A percentile compares a stretch with the other conserved stretches of the same genome.
phyloP scores from a whole-genome alignment of 768 basidiomycete genomes.

The Boletus fagicola region DNA sequence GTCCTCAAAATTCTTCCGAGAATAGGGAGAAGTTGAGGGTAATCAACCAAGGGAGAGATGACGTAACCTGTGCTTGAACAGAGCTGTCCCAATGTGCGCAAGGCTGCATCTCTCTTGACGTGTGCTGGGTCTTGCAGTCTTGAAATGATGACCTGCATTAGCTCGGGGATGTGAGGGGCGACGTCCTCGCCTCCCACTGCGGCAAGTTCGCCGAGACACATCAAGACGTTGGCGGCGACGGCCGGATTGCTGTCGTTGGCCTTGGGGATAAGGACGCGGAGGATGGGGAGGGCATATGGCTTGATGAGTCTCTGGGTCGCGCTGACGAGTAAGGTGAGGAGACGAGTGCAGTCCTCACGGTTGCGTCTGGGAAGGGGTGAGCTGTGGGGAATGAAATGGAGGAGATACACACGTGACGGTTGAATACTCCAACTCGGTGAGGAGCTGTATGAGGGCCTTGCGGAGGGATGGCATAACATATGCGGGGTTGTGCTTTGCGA shows the following conservation, averaged over 20 bases:
- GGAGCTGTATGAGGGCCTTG: constrained; percentile 91
- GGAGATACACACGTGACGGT: constrained; percentile 68
- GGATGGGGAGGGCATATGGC: constrained; percentile 91
- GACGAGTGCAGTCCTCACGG: constrained; percentile 88
- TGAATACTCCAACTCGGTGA: constrained; percentile 96
- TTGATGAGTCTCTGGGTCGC: constrained; percentile 94
- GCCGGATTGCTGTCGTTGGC: constrained; percentile 82
- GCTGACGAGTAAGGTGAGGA: constrained; percentile 85
- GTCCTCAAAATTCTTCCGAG: constrained; percentile 83
- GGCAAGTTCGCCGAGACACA: constrained; percentile 92
- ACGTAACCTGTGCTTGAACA: constrained; percentile 96
- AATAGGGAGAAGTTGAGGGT: constrained; percentile 86
- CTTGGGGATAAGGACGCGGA: constrained; percentile 88
- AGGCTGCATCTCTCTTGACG: constrained; percentile 88
- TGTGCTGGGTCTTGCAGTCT: constrained; percentile 88
- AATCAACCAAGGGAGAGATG: constrained; percentile 83
- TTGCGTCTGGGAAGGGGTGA: constrained; percentile 53
- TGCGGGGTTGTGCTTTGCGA: constrained; percentile 94
- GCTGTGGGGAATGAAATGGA: neutral
- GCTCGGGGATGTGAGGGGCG: constrained; percentile 72
- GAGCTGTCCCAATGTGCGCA: constrained; percentile 92
- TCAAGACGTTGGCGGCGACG: constrained; percentile 89
- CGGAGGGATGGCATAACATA: constrained; percentile 98
- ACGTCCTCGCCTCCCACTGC: constrained; percentile 94
- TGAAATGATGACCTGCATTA: constrained; percentile 88